Evolutionary conservation across 768 basidiomycete species (phyloP), one percentile per base, ranked within the genome.

Genomic region (Russula virescens): DNA sequence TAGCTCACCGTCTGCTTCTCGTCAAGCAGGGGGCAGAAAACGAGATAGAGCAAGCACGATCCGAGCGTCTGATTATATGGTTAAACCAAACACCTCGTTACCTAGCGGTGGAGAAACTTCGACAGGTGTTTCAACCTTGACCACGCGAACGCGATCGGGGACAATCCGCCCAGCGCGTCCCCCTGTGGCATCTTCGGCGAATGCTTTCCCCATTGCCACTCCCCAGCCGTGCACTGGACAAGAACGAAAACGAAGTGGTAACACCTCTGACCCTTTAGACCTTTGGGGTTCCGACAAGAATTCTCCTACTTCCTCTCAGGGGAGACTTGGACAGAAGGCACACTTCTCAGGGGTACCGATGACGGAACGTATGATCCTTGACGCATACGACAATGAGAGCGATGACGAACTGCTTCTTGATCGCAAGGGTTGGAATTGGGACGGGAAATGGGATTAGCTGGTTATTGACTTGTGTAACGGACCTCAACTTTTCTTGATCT

Each of bases 1-100:
- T 1, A 21, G 25, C 19, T 31, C 35, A 13, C 21, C 16, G 28
- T 45, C 34, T 28, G 16, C 49, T 43, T 35, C 23, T 42, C 46
- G 18, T 13, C 62, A 59, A 34, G 38, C 42, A 14, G 23, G 23
- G 3, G 34, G 55, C 35, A 65, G 55, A 28, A 55, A 38, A 49
- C 61, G 65, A 42, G 61, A 66, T 35, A 58, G 67, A 40, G 67
- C 67, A 26, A 66, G 67, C 38, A 68, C 67, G 26, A 68, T 68
- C 38, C 65, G 67, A 10, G 67, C 67, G 14, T 66, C 65, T 18
- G 67, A 68, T 60, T 68, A 55, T 49, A 47, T 48, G 16, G 31
- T 23, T 2, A 58, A 50, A 54, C 42, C 64, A 11, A 25, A 25
- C 16, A 48, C 47, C 26, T 25, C 40, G 7, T 40, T 52, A n/a